Evolutionary conservation across 2,329 filamentous ascomycete species (phyloP).

Genomic region (Neoascochyta sp.): DNA sequence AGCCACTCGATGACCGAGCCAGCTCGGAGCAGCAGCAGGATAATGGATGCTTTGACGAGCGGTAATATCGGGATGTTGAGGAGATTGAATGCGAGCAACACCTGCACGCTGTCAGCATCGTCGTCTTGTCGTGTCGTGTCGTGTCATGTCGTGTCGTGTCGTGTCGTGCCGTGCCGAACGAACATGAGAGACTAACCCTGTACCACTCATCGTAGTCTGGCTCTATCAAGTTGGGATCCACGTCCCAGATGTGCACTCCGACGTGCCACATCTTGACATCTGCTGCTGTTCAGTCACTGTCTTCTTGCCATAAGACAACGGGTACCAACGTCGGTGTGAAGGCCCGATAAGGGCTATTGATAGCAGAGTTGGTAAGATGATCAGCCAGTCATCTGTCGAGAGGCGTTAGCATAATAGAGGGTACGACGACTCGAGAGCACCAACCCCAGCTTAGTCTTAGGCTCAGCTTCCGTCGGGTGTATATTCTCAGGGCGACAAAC

Average conservation of each 20-base stretch:
- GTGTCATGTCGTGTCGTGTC: neutral
- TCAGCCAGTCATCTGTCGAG: constrained; percentile 38
- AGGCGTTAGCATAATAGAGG: constrained; percentile 14
- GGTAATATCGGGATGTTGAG: constrained; percentile 41
- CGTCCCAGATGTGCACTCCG: constrained; percentile 37
- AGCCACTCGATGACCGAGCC: constrained; percentile 40
- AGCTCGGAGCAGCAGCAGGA: constrained; percentile 38
- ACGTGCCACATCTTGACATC: constrained; percentile 41
- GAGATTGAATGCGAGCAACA: constrained; percentile 38
- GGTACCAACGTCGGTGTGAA: constrained; percentile 33
- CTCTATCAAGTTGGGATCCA: constrained; percentile 33
- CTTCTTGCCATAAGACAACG: neutral
- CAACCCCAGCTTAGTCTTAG: constrained; percentile 36
- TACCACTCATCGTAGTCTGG: constrained; percentile 38
- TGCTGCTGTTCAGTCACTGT: constrained; percentile 6
- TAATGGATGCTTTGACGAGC: constrained; percentile 41
- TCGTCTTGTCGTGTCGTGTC: no score
- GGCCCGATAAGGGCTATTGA: constrained; percentile 38
- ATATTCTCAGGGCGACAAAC: constrained; percentile 37
- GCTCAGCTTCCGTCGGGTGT: constrained; percentile 38
- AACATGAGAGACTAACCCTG: constrained; percentile 28
- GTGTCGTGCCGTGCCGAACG: neutral
- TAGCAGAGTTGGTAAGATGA: constrained; percentile 34
- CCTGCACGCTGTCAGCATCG: constrained; percentile 17
- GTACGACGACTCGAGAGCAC: constrained; percentile 8